These are phyloP conservation scores for Salix arbutifolia DNA, from an alignment of 345 rosid genomes.

Conservation along the genomic window DNA sequence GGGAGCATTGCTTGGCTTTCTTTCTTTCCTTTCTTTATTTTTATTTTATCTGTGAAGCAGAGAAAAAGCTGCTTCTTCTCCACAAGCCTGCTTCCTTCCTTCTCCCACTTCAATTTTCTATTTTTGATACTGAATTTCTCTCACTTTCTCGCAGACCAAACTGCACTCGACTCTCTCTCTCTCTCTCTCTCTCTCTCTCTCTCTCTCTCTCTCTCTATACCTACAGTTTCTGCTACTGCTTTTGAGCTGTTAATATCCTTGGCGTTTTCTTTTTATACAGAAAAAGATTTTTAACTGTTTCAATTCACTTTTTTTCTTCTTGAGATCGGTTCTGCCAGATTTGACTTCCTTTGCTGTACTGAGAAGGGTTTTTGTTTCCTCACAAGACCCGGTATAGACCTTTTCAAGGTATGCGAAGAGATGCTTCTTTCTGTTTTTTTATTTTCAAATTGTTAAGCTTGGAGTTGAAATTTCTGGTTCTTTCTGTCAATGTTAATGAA, in stretches of 20 bases:
- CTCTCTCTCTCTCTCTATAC: background rate
- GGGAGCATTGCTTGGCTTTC: background rate
- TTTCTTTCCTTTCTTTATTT: background rate
- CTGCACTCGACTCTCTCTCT: constrained; percentile 8
- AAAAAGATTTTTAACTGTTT: background rate
- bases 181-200: background rate
- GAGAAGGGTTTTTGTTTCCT: background rate
- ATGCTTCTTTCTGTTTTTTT: background rate
- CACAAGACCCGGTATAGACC: background rate
- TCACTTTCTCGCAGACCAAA: constrained; percentile 41
- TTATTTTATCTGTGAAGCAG: constrained; percentile 28
- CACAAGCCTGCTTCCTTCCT: constrained; percentile 30
- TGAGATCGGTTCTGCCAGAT: constrained; percentile 25
- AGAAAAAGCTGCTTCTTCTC: constrained; percentile 47
- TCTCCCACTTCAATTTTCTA: constrained; percentile 16
- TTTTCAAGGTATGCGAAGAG: constrained; percentile 23
- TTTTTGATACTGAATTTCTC: background rate
- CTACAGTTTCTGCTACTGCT: background rate
- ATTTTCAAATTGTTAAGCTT: background rate
- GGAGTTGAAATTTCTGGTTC: background rate
- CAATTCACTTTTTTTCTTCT: background rate
- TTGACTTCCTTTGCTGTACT: background rate
- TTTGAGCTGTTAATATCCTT: background rate
- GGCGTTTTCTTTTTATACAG: background rate
- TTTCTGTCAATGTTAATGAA: background rate